Percentiles rank a stretch among this genome's conserved stretches.
These are phyloP conservation scores for Candida anutae DNA, from an alignment of 1,139 yeast genomes.

Conservation along the genomic window DNA sequence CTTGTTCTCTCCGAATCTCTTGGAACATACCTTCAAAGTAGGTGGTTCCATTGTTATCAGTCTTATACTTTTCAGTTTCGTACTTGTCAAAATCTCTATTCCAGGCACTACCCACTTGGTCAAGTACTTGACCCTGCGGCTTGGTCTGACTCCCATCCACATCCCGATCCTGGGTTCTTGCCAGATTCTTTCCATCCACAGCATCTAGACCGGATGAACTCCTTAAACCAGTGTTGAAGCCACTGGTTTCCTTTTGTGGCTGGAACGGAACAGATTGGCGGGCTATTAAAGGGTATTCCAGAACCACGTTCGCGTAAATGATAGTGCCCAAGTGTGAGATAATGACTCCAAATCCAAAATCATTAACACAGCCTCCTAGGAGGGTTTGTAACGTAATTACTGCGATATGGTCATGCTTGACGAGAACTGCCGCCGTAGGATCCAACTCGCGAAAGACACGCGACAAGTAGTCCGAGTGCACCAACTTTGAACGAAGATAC, in stretches of 20 bases:
- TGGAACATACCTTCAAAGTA: no score
- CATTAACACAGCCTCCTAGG: constrained; percentile 66
- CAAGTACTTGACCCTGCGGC: background rate
- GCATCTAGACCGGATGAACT: constrained; percentile 37
- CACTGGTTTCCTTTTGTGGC: no score
- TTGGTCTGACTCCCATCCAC: background rate
- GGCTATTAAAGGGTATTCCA: constrained; percentile 57
- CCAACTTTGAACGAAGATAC: constrained; percentile 48
- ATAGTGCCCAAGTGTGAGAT: constrained; percentile 59
- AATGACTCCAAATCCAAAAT: constrained; percentile 69
- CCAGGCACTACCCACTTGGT: no score
- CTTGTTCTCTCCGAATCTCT: no score
- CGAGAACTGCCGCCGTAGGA: constrained; percentile 24
- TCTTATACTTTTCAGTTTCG: no score
- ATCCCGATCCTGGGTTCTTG: constrained; percentile 1
- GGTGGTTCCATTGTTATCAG: no score
- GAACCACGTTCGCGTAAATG: constrained; percentile 52
- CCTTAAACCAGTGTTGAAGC: no score
- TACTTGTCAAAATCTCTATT: no score
- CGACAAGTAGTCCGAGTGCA: constrained; percentile 35
- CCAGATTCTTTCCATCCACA: no score
- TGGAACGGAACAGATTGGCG: no score
- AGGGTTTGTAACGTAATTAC: constrained; percentile 47
- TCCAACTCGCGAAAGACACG: constrained; percentile 46
- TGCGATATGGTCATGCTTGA: constrained; percentile 38